Base-by-base conservation (phyloP, 495 filamentous ascomycete genomes). In the Penicillium pancosmium region DNA sequence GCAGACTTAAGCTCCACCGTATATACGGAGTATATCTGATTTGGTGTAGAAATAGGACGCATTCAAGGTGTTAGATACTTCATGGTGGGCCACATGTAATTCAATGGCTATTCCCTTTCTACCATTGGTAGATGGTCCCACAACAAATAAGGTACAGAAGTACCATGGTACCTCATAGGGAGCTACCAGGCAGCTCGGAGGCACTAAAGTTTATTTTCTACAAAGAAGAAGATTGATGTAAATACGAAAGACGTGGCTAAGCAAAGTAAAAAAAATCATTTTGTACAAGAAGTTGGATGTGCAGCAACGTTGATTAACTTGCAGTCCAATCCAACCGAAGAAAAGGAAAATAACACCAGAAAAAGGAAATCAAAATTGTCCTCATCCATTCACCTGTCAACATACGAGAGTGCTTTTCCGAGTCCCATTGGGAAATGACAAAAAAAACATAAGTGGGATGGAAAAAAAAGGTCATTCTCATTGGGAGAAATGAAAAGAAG, bases 401-500 rank as follows among this genome's bases (percentile, higher is more conserved):
- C 19, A 48, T 48, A 27, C 46, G 46, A 48, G 41, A 48, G 23
- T 27, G 46, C 21, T 12, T 48, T 23, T 54, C 58, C 49, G 31
- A 57, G 59, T 41, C 47, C 48, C 51, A 57, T 56, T 19, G 21
- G 36, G 21, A 40, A 23, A 40, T 31, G 16, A n/a, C 23, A 57
- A 35, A 43, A 41, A 58, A 41, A 56, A n/a, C 15, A 38, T 48
- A n/a, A 40, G 36, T 18, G 35, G 51, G 27, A 50, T 15, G 44
- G n/a, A n/a, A 13, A 49, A 52, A 25, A 63, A 54, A 44, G 25
- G 34, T 35, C 47, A 53, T 47, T 56, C 61, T 59, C 56, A 63
- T 63, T 63, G 61, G 41, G 52, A 49, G 27, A 56, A 33, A 55
- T 52, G 50, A 55, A 56, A 56, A 40, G 41, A 38, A 34, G 44